phyloP scores from a whole-genome alignment of 768 basidiomycete genomes.

The Pleurotus tuoliensis region DNA sequence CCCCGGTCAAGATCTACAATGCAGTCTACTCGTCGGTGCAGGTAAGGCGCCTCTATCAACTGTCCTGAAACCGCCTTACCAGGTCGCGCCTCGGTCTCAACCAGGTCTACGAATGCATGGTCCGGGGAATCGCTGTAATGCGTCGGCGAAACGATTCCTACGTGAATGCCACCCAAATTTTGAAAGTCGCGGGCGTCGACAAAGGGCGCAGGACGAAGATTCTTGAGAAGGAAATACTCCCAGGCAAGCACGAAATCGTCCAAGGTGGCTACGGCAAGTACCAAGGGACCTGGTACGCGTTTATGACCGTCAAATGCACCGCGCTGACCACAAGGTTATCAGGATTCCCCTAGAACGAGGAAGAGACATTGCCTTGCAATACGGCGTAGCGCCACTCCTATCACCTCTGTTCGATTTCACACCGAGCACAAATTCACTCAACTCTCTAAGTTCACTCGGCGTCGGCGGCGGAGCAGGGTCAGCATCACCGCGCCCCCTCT shows the following conservation, averaged over 20 bases:
- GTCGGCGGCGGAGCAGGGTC: constrained; percentile 39
- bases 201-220: constrained; percentile 97
- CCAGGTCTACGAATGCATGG: constrained; percentile 97
- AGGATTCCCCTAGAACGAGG: constrained; percentile 98
- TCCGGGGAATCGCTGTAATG: constrained; percentile 98
- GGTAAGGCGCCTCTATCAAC: constrained; percentile 30
- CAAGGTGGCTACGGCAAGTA: constrained; percentile 99
- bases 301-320: constrained; percentile 7
- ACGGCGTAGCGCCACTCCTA: constrained; percentile 85
- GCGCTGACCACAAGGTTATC: background rate
- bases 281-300: constrained; percentile 91
- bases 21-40: constrained; percentile 90
- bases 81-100: constrained; percentile 30
- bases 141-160: constrained; percentile 90
- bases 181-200: constrained; percentile 98
- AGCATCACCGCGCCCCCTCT: constrained; percentile 60
- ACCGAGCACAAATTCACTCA: constrained; percentile 67
- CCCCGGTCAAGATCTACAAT: constrained; percentile 85
- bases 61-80: constrained; percentile 21
- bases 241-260: constrained; percentile 95
- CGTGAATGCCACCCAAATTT: constrained; percentile 98
- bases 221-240: constrained; percentile 92
- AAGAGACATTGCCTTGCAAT: constrained; percentile 87
- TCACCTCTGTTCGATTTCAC: constrained; percentile 92
- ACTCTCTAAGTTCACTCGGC: constrained; percentile 68